phyloP scores from a whole-genome alignment of 345 rosid species.

The Aurinia saxatilis region DNA sequence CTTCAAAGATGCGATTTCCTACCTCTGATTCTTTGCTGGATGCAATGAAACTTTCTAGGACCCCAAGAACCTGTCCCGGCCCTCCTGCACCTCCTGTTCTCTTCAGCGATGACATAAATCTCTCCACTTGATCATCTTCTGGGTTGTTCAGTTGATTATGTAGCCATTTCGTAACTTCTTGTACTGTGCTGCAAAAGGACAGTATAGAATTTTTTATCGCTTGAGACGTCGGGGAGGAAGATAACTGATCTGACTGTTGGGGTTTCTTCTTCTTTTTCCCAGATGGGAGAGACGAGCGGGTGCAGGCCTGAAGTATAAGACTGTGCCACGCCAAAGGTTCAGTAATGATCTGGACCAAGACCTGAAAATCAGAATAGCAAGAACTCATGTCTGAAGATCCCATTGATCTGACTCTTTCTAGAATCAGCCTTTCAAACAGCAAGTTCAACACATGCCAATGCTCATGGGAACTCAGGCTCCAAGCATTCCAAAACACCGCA shows the following conservation, averaged over 20 bases:
- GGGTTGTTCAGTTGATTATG: conserved; percentile 36
- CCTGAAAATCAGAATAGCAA: conserved; percentile 39
- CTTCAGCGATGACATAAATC: conserved; percentile 36
- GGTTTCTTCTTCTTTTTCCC: conserved; percentile 95
- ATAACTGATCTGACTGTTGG: conserved; percentile 41
- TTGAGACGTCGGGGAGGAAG: conserved; percentile 33
- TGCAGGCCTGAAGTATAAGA: conserved; percentile 64
- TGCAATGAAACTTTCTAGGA: conserved; percentile 38
- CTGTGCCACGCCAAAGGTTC: conserved; percentile 92
- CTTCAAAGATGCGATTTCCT: conserved; percentile 50
- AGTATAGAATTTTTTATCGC: conserved; percentile 48
- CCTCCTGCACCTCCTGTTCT: conserved; percentile 40
- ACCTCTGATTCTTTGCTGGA: conserved; percentile 41
- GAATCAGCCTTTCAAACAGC: conserved; percentile 46
- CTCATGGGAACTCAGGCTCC: conserved; percentile 63
- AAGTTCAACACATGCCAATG: conserved; percentile 48
- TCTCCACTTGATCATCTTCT: conserved; percentile 55
- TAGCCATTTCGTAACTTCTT: conserved; percentile 52
- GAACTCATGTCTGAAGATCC: conserved; percentile 42
- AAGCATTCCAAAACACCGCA: conserved; percentile 74
- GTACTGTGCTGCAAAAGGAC: conserved; percentile 33
- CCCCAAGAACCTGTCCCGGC: conserved; percentile 59
- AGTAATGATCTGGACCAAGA: conserved; percentile 58
- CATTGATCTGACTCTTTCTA: conserved; percentile 42
- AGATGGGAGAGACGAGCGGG: conserved; percentile 62